These are phyloP conservation scores for Leccinellum luteum DNA, from an alignment of 768 basidiomycete species.

Conservation along the genomic window DNA sequence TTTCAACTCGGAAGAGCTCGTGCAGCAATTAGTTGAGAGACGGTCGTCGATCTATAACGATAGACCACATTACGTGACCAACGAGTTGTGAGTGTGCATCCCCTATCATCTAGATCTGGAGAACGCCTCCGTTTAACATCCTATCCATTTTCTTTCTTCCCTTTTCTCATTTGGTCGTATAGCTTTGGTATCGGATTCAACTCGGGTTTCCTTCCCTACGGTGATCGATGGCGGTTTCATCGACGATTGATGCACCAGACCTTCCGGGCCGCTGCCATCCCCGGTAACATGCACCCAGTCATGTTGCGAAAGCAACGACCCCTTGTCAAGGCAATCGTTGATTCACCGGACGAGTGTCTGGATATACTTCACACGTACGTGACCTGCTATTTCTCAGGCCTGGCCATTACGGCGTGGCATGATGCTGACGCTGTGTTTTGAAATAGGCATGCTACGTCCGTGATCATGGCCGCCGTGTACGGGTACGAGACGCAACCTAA, in stretches of 20 bases:
- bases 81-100: conserved; percentile 8
- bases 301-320: conserved; percentile 5
- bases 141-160: not conserved
- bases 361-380: conserved; percentile 12
- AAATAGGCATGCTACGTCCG: conserved; percentile 19
- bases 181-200: conserved; percentile 18
- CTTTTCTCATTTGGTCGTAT: not conserved
- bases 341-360: not conserved
- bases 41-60: conserved; percentile 19
- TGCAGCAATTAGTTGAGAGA: conserved; percentile 11
- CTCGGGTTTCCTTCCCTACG: conserved; percentile 2
- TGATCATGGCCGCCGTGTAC: conserved; percentile 18
- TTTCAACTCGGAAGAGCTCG: conserved; percentile 11
- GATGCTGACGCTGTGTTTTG: not conserved
- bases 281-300: conserved; percentile 4
- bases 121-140: not conserved
- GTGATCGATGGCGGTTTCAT: not conserved
- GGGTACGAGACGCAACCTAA: conserved; percentile 3
- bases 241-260: conserved; percentile 20
- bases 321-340: conserved; percentile 8
- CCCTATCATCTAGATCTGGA: not conserved
- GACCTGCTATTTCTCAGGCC: not conserved
- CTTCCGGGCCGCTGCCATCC: conserved; percentile 8
- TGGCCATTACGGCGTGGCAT: not conserved
- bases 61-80: conserved; percentile 6